These are phyloP conservation scores for Fraxinus cuspidata DNA, from an alignment of 257 asterid species.

Conservation along the genomic window DNA sequence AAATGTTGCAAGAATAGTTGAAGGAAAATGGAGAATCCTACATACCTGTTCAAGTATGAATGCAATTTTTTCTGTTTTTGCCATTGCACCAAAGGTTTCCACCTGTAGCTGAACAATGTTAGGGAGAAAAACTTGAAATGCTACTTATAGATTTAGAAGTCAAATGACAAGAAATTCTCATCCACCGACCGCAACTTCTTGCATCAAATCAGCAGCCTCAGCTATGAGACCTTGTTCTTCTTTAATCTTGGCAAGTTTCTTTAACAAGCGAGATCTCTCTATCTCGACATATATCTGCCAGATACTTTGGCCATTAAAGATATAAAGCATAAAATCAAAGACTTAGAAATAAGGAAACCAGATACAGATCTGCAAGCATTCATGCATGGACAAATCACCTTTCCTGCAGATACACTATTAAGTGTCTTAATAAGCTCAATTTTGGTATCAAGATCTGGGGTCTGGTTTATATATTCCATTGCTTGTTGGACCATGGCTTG, in stretches of 20 bases:
- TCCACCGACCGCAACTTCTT: conserved; percentile 92
- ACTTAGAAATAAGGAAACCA: neutral
- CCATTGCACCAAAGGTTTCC: conserved; percentile 98
- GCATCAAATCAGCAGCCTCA: conserved; percentile 98
- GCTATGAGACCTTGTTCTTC: conserved; percentile 89
- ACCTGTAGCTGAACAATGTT: conserved; percentile 50
- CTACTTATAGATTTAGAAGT: neutral
- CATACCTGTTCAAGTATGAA: conserved; percentile 95
- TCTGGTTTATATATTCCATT: conserved; percentile 90
- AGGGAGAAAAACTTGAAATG: neutral
- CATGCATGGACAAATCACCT: conserved; percentile 50
- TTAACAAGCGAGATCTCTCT: conserved; percentile 92
- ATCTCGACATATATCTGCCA: conserved; percentile 92
- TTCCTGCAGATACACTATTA: conserved; percentile 91
- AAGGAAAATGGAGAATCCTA: conserved; percentile 20
- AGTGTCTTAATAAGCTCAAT: conserved; percentile 88
- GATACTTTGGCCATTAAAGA: neutral
- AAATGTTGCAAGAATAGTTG: conserved; percentile 16
- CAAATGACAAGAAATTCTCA: neutral
- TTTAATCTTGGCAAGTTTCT: conserved; percentile 86
- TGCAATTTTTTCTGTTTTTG: conserved; percentile 96
- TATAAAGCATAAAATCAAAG: neutral
- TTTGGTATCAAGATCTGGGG: conserved; percentile 86
- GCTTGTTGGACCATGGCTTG: conserved; percentile 98
- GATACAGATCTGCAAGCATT: neutral